Evolutionary conservation across 371 early-diverging fungal species (phyloP), one percentile per base, ranked within the genome.

Genomic region (Syncephalastrum monosporum): DNA sequence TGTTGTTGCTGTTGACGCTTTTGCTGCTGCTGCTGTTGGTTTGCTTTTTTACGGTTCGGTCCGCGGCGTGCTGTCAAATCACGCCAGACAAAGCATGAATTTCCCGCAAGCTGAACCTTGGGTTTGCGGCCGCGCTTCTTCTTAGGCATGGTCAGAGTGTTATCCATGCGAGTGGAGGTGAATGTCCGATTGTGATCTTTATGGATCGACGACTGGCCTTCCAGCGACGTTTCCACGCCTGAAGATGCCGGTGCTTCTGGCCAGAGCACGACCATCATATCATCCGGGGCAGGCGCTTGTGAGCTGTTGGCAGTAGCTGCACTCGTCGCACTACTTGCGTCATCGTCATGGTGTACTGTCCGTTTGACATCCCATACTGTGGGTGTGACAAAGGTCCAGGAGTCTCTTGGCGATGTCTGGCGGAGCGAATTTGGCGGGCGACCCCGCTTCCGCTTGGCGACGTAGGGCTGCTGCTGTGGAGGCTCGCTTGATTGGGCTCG

Each of bases 11-110:
- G 48, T 5, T 48, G 48, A 0, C 12, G 17, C 23, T 46, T 12
- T 46, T 46, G 23, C 13, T 46, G 47, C 47, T 46, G 47, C 38
- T 33, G 38, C 47, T 53, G 17, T 53, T 25, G 42, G 21, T 21
- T 41, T 47, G 57, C 44, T 55, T 60, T 49, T 63, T 65, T 50
- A 42, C 66, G 66, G 47, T 72, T 72, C 13, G 73, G 61, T 10
- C 73, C 63, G 47, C 71, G 64, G 8, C 64, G 56, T 38, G 73
- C 73, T 43, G 73, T 76, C 15, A 72, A 49, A 59, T 76, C 76
- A 24, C 73, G 61, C 79, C 79, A 79, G 44, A 79, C 79, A 60
- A 75, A 79, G 48, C 79, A 79, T 4, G 70, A 72, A 43, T 79
- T 79, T 19, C 79, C 79, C 10, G 65, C 74, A 4, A 79, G 44